Evolutionary conservation across 306 rosid genomes (phyloP).

Genomic region (Vachellia pachyceras): DNA sequence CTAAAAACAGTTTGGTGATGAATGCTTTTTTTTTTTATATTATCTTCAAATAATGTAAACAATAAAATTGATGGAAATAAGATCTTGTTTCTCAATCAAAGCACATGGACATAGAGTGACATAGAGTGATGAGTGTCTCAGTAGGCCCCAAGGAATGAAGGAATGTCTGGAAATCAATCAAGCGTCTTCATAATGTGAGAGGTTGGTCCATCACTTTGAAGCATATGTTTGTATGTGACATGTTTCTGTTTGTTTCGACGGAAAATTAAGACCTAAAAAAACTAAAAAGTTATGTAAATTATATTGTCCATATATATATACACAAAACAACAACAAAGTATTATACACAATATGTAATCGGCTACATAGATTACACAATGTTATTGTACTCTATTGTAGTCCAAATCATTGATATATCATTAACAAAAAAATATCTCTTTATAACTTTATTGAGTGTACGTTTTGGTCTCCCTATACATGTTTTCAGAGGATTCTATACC

Average conservation of each 20-base stretch:
- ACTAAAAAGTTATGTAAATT: neutral
- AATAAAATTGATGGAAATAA: neutral
- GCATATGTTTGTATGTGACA: no score
- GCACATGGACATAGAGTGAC: neutral
- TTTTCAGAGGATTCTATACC: no score
- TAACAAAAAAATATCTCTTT: no score
- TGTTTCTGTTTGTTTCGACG: neutral
- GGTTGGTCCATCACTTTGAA: neutral
- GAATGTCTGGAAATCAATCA: neutral
- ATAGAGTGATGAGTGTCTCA: neutral
- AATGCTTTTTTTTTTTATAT: neutral
- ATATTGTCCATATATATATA: neutral
- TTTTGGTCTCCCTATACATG: no score
- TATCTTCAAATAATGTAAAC: neutral
- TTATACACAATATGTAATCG: no score
- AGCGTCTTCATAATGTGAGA: neutral
- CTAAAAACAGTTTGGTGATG: neutral
- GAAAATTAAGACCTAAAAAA: neutral
- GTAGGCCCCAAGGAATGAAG: conserved; percentile 5
- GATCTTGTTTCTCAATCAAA: neutral
- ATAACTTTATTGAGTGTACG: no score
- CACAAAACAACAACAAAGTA: no score
- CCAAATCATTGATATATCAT: no score
- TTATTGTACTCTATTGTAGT: no score
- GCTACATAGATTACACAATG: no score